Percentiles rank a stretch among this genome's conserved stretches.
Conservation (phyloP, 257 asterid genomes). For the Coffea canephora region DNA sequence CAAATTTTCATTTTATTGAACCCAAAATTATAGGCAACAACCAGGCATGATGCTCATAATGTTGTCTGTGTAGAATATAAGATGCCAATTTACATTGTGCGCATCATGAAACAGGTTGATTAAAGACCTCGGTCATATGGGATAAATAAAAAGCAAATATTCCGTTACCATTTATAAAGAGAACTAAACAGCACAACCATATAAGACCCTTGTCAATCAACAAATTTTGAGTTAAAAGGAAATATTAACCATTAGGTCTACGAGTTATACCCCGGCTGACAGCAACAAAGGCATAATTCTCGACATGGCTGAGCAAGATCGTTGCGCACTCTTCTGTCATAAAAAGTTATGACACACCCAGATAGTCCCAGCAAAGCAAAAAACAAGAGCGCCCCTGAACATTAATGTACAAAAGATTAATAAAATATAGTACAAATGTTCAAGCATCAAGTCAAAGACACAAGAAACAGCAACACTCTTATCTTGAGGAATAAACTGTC, state of each 20-base stretch:
- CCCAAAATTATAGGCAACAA: background rate
- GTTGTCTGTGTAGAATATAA: background rate
- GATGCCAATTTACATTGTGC: background rate
- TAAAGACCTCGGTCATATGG: background rate
- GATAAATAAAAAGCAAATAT: background rate
- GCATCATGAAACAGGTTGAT: background rate
- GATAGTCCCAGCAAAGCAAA: constrained; percentile 89
- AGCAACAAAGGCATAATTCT: constrained; percentile 91
- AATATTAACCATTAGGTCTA: constrained; percentile 12
- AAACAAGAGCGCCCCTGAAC: constrained; percentile 82
- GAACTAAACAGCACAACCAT: background rate
- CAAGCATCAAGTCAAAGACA: constrained; percentile 6
- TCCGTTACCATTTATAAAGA: background rate
- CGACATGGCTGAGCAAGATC: constrained; percentile 99
- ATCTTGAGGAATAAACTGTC: background rate
- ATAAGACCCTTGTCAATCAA: background rate
- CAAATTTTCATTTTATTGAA: background rate
- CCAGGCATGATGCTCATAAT: background rate
- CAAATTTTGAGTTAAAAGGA: constrained; percentile 1
- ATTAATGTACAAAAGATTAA: constrained; percentile 5
- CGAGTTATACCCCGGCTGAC: constrained; percentile 81
- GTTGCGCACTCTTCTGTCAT: constrained; percentile 92
- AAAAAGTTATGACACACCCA: constrained; percentile 95
- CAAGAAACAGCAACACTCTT: background rate
- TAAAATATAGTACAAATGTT: background rate